Evolutionary conservation across 495 filamentous ascomycete species (phyloP), one percentile per base, ranked within the genome.

Genomic region (Chaetomium fimeti): DNA sequence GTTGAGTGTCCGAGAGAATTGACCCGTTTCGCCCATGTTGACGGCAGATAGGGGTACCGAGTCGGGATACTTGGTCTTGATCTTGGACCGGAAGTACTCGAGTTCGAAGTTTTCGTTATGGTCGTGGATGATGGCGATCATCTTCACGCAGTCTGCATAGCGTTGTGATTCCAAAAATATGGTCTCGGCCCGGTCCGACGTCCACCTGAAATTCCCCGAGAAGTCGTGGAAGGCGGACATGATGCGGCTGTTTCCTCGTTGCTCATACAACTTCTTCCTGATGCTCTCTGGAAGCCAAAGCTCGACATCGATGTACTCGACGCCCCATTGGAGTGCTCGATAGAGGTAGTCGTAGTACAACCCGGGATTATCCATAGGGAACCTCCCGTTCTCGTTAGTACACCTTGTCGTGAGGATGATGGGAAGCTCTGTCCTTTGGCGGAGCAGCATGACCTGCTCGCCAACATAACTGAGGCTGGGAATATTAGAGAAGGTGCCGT

Each of bases 161-260:
- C 85, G 85, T 49, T 85, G 81, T 18, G 86, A 90, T 61, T 89
- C 81, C 16, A 81, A 77, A 71, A 90, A 94, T 8, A 92, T 82
- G 24, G 80, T 75, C 74, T 88, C 83, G 3, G 90, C 89, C 61
- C 86, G 82, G 5, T 83, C 74, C 0, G 89, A 89, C 7, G 87
- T 85, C 91, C 91, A 94, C 70, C 88, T 91, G 83, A 91, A 92
- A 2, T 77, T 86, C 2, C 90, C 90, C 0, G 89, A 90, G 69
- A 92, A 92, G 74, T 94, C 90, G 74, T 94, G 91, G 66, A 91
- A 93, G 2, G 91, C 89, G 7, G 90, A 91, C 79, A 93, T 91
- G 74, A 94, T 91, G 55, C 86, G 85, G 74, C 88, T 91, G 73
- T 84, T 87, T 8, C 91, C 90, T 65, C 89, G 85, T 51, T 83